phyloP scores from a whole-genome alignment of 176 grass and related monocot species.

The Areca catechu region DNA sequence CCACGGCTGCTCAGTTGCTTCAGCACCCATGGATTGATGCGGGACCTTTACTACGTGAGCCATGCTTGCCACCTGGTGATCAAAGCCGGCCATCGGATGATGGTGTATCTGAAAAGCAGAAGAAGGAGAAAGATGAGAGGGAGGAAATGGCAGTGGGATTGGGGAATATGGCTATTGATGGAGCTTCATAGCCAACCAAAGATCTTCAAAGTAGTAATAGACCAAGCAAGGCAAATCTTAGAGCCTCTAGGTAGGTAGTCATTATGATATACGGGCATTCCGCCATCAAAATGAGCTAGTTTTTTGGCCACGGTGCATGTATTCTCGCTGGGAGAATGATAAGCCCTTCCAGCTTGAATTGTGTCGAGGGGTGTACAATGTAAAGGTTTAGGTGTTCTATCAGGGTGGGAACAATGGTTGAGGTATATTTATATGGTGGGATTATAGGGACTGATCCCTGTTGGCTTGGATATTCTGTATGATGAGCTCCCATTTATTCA shows the following conservation, averaged over 20 bases:
- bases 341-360: neutral
- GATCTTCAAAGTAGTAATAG: conserved; percentile 25
- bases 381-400: neutral
- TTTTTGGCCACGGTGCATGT: neutral
- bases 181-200: conserved; percentile 27
- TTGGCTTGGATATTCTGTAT: neutral
- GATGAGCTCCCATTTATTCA: neutral
- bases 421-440: too few species aligned
- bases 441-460: too few species aligned
- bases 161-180: conserved; percentile 76
- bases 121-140: conserved; percentile 64
- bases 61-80: conserved; percentile 14
- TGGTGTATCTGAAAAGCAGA: conserved; percentile 42
- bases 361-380: neutral
- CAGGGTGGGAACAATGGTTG: neutral
- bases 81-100: conserved; percentile 22
- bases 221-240: conserved; percentile 27
- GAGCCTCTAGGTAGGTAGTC: conserved; percentile 51
- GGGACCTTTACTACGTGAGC: conserved; percentile 36
- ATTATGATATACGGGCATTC: neutral
- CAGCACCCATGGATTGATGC: conserved; percentile 73
- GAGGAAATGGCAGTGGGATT: conserved; percentile 67
- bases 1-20: conserved; percentile 67
- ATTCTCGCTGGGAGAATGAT: neutral
- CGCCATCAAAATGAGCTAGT: neutral